These are phyloP conservation scores for Quercus wislizeni DNA, from an alignment of 306 rosid species.

Conservation along the genomic window DNA sequence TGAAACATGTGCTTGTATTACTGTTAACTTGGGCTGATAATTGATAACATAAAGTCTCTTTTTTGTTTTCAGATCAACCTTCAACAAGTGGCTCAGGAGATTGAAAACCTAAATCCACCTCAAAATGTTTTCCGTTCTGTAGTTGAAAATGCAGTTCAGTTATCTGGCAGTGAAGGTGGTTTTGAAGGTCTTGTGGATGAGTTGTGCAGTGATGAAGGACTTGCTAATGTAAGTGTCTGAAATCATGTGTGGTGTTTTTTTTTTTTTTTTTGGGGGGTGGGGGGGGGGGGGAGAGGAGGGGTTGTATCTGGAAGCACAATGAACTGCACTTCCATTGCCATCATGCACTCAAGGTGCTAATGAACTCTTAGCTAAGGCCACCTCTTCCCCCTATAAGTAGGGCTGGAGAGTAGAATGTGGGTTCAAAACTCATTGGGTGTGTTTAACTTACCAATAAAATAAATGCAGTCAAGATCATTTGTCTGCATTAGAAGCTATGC, in stretches of 20 bases:
- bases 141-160: constrained; percentile 63
- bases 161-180: constrained; percentile 46
- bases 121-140: constrained; percentile 63
- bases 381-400: too few species aligned
- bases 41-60: neutral
- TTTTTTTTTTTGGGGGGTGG: too few species aligned
- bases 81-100: constrained; percentile 56
- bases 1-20: neutral
- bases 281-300: too few species aligned
- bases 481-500: too few species aligned
- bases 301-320: too few species aligned
- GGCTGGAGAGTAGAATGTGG: too few species aligned
- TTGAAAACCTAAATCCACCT: constrained; percentile 46
- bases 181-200: constrained; percentile 58
- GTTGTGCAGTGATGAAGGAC: constrained; percentile 65
- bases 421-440: too few species aligned
- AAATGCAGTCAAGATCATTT: too few species aligned
- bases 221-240: constrained; percentile 50
- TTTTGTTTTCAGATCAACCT: constrained; percentile 44
- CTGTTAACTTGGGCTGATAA: neutral
- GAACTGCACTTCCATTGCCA: neutral
- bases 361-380: too few species aligned
- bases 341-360: neutral
- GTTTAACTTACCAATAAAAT: too few species aligned
- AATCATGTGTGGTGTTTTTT: too few species aligned